These are phyloP conservation scores for Nissolia schottii DNA, from an alignment of 306 rosid species.

Conservation along the genomic window DNA sequence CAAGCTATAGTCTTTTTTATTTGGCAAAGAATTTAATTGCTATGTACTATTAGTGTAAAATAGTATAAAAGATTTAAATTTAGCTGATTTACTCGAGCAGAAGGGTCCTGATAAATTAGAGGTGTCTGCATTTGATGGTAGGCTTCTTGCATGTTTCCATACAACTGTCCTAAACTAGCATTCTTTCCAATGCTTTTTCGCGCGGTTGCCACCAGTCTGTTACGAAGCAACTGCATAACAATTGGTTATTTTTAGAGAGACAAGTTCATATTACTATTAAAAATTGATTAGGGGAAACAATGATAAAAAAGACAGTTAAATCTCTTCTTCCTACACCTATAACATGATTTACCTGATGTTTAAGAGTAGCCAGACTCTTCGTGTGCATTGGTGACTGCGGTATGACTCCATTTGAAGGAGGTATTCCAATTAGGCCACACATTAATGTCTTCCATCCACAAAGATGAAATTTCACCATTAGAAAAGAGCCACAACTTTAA, in stretches of 20 bases:
- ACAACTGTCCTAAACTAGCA: slow-evolving; percentile 89
- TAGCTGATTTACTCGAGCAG: slow-evolving; percentile 49
- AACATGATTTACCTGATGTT: slow-evolving; percentile 71
- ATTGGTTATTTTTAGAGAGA: not conserved
- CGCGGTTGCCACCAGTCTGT: slow-evolving; percentile 70
- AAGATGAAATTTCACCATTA: not conserved
- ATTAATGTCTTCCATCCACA: slow-evolving; percentile 62
- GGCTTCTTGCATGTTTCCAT: slow-evolving; percentile 94
- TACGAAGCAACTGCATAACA: slow-evolving; percentile 72
- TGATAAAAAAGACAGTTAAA: not conserved
- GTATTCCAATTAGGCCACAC: slow-evolving; percentile 94
- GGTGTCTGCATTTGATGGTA: slow-evolving; percentile 98
- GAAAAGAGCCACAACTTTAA: not conserved
- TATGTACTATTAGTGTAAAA: too few species aligned
- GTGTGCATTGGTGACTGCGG: slow-evolving; percentile 99
- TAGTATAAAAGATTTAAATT: not conserved
- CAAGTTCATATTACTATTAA: not conserved
- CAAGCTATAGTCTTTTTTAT: too few species aligned
- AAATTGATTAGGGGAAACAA: not conserved
- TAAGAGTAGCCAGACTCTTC: slow-evolving; percentile 94
- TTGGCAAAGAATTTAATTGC: too few species aligned
- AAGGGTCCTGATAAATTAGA: slow-evolving; percentile 65
- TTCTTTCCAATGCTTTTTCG: slow-evolving; percentile 67
- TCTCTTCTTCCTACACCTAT: not conserved
- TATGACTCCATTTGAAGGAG: slow-evolving; percentile 96